Conservation (phyloP, 768 basidiomycete species). For the Sporobolomyces phaffii region DNA sequence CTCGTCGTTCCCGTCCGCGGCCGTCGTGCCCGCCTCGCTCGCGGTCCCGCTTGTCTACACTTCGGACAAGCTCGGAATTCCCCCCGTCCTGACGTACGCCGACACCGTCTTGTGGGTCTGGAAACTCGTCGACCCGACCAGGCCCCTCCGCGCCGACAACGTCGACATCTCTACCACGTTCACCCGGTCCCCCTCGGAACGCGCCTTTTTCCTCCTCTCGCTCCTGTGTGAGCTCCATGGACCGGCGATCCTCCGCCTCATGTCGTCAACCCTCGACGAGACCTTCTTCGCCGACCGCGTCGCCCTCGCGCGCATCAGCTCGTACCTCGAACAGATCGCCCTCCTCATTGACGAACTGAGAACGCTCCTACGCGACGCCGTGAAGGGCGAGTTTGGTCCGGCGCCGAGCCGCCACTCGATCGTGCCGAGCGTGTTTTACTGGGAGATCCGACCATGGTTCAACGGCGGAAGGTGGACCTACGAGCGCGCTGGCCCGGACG, state of each 20-base stretch:
- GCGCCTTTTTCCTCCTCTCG: slow-evolving; percentile 79
- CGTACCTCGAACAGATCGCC: slow-evolving; percentile 62
- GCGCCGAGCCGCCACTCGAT: slow-evolving; percentile 42
- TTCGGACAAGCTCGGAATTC: slow-evolving; percentile 65
- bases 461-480: slow-evolving; percentile 74
- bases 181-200: slow-evolving; percentile 71
- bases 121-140: slow-evolving; percentile 34
- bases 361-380: slow-evolving; percentile 58
- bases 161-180: slow-evolving; percentile 56
- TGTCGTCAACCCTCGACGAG: slow-evolving; percentile 81
- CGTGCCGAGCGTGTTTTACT: slow-evolving; percentile 73
- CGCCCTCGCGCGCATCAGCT: slow-evolving; percentile 61
- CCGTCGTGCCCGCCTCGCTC: slow-evolving; percentile 61
- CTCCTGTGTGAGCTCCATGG: slow-evolving; percentile 80
- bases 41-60: slow-evolving; percentile 70
- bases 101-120: slow-evolving; percentile 85
- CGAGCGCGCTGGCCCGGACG: slow-evolving; percentile 60
- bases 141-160: slow-evolving; percentile 49
- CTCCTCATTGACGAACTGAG: slow-evolving; percentile 61
- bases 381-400: slow-evolving; percentile 52
- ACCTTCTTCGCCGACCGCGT: slow-evolving; percentile 69
- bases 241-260: slow-evolving; percentile 73
- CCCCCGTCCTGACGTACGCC: slow-evolving; percentile 82
- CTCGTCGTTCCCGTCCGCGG: slow-evolving; percentile 30
- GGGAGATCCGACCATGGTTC: slow-evolving; percentile 86